A percentile compares a stretch with the other conserved stretches of the same genome.
Conservation (phyloP, 2,329 filamentous ascomycete genomes). For the Alternaria gaisen region DNA sequence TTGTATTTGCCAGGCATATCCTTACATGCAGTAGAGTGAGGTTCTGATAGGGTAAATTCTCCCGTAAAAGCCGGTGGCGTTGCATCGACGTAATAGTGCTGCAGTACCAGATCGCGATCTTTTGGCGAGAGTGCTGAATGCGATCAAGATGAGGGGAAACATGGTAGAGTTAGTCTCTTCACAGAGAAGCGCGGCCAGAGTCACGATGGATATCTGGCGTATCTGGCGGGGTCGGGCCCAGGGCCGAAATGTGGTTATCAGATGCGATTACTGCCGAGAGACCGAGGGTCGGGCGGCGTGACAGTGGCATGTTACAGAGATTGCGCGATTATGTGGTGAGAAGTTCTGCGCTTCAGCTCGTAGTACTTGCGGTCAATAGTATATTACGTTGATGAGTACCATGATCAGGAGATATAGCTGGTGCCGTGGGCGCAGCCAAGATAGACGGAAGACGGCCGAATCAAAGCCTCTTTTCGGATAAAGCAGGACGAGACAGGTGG, state of each 20-base stretch:
- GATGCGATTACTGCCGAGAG: conserved; percentile 16
- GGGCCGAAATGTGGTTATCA: conserved; percentile 16
- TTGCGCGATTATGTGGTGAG: conserved; percentile 15
- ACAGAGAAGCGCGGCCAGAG: background rate
- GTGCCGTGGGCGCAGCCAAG: background rate
- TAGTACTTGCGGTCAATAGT: background rate
- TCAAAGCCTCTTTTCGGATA: conserved; percentile 11
- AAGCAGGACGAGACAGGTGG: conserved; percentile 11
- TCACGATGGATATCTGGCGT: background rate
- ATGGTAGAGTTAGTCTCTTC: background rate
- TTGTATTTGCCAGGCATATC: background rate
- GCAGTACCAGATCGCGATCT: background rate
- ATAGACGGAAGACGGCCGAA: background rate
- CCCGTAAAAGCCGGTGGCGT: conserved; percentile 5
- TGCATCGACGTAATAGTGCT: conserved; percentile 14
- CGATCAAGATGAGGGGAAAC: conserved; percentile 8
- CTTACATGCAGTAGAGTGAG: background rate
- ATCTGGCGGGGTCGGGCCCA: background rate
- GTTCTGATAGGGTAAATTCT: background rate
- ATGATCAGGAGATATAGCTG: conserved; percentile 7
- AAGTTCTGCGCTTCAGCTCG: background rate
- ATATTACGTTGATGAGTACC: background rate
- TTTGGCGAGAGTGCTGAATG: background rate
- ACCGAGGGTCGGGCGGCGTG: conserved; percentile 7
- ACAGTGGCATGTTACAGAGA: conserved; percentile 8